Base-by-base conservation (phyloP, 2,329 filamentous ascomycete genomes). In the Diaporthe australafricana region DNA sequence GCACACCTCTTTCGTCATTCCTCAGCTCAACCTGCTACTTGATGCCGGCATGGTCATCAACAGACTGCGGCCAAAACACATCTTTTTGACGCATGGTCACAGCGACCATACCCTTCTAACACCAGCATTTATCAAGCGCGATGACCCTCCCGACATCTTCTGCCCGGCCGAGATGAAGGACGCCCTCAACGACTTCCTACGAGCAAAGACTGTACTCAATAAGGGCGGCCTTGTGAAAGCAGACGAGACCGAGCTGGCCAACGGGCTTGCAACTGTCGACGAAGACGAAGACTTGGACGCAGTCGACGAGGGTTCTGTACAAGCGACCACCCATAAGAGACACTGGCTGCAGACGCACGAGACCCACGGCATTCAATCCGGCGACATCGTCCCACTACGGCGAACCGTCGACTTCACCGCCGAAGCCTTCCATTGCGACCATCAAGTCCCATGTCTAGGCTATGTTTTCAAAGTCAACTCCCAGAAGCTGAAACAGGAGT, bases 1-100 rank as follows among this genome's bases (percentile, higher is more conserved):
- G 85, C 85, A 87, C 77, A 87, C 85, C 2, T 86, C 84, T 6
- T 87, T 87, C 72, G 78, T 87, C 56, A 82, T 87, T 65, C 85
- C 85, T 1, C 83, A 86, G 73, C 83, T 87, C 65, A 84, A 86
- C 71, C 79, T 87, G 32, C 82, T 87, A 5, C 84, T 87, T 42
- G 85, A 87, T 76, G 84, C 85, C 2, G 85, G 85, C 2, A 80
- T 87, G 48, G 78, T 79, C 68, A 82, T 87, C 75, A 86, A 86
- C 78, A 83, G 82, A 38, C 75, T 79, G 2, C 81, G 85, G 0
- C 85, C 85, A 0, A 86, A 85, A 62, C 85, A 87, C 76, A 80
- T 87, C 73, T 87, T 87, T 74, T 77, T 87, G 60, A 87, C 85
- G 0, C 85, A 87, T 72, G 85, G 85, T 57, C 85, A 87, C 74